Evolutionary conservation across 2,329 filamentous ascomycete genomes (phyloP), one percentile per base, ranked within the genome.

Genomic region (Ciborinia camelliae): DNA sequence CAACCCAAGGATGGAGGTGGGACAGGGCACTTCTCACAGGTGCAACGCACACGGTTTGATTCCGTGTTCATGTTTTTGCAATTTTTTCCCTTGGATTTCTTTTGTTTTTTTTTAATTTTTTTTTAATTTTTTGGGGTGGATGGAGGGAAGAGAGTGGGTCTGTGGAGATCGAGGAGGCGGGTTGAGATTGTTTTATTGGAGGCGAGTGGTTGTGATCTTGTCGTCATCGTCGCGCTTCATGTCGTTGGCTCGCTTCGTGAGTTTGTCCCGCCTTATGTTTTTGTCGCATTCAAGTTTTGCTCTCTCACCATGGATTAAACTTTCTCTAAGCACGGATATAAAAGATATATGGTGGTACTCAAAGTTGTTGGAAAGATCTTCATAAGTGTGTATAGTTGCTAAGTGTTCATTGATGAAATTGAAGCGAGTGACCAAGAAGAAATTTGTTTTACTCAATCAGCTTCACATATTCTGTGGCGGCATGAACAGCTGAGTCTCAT

Each of bases 91-190:
- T 18, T 7, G 14, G n/a, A 4, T 9, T 2, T 1, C 15, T 9
- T n/a, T n/a, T 57, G 39, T 45, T 57, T 57, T 57, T 45, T 57
- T 57, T 45, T 2, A 15, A 23, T 45, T 1, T 32, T 32, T 9
- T 57, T 32, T 32, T 45, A 1, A 15, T 35, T n/a, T 15, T 30
- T 57, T 57, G 3, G 9, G n/a, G 7, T 14, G 10, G 18, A 4
- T 18, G 8, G 4, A 1, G 71, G 75, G 7, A 76, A 68, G 57
- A 74, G 68, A 9, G 64, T 72, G 47, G 76, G 78, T 66, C 63
- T 79, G 63, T 74, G 77, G 23, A 65, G 65, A 23, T 58, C 78
- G 61, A 67, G 64, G 23, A 57, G 48, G 3, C 74, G 69, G 62
- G 69, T 76, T 23, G 74, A 74, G 28, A 68, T 73, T 45, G 72